These are phyloP conservation scores for Oldenlandia corymbosa DNA, from an alignment of 257 asterid genomes.

Conservation along the genomic window DNA sequence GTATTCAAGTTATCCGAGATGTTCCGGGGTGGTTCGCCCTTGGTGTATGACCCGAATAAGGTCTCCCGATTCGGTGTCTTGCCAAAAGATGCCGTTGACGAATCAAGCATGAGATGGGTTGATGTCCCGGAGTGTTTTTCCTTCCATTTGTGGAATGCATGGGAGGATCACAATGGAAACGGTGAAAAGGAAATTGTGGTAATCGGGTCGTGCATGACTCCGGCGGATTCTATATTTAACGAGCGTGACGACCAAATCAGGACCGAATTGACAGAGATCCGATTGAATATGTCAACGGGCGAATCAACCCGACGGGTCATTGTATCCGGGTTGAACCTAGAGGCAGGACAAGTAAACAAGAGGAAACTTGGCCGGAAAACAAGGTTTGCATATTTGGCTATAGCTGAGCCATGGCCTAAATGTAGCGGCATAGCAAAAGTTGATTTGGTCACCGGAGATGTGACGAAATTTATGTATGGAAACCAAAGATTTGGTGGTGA, in stretches of 20 bases:
- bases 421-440: conserved; percentile 54
- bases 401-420: conserved; percentile 69
- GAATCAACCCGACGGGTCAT: conserved; percentile 30
- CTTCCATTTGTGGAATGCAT: conserved; percentile 60
- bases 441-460: conserved; percentile 38
- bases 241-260: conserved; percentile 5
- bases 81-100: conserved; percentile 26
- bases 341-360: conserved; percentile 50
- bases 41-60: conserved; percentile 34
- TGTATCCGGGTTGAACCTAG: conserved; percentile 38
- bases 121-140: conserved; percentile 50
- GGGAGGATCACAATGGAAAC: conserved; percentile 42
- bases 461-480: conserved; percentile 36
- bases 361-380: conserved; percentile 31
- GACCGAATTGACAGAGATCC: conserved; percentile 35
- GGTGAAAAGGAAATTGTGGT: conserved; percentile 28
- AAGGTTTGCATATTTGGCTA: conserved; percentile 42
- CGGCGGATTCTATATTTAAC: conserved; percentile 32
- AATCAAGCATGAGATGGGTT: conserved; percentile 40
- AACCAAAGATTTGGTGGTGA: conserved; percentile 44
- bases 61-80: conserved; percentile 43
- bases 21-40: conserved; percentile 46
- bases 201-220: conserved; percentile 47
- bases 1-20: conserved; percentile 49
- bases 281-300: conserved; percentile 31